Evolutionary conservation across 179 eudicot species (phyloP), one percentile per base, ranked within the genome.

Genomic region (Dionaea muscipula): DNA sequence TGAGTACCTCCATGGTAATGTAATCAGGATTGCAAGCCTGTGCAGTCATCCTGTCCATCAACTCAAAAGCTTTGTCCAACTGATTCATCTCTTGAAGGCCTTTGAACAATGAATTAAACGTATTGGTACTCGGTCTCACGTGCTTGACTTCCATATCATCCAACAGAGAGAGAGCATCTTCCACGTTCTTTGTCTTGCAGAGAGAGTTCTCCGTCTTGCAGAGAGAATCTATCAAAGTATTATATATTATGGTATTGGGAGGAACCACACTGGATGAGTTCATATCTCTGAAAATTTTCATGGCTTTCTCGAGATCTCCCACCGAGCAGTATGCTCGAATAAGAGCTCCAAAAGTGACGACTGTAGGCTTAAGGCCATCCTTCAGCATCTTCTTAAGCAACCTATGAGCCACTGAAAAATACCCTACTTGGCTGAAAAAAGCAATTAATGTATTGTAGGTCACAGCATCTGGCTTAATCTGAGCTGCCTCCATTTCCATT

Each of bases 11-110:
- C 82, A 91, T 66, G 27, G 98, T 84, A 36, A 86, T 64, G 57
- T 73, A 78, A 58, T 90, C 88, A 39, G 95, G 97, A 66, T 59
- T 59, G 70, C 91, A 84, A 43, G 68, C 82, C 25, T 68, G 62
- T 57, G 79, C 69, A 22, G 59, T 69, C 98, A 91, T 91, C 58
- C 67, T 76, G 48, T 84, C 84, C 96, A 91, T 91, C 27, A 78
- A 70, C 60, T 77, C 70, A 17, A 82, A 57, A 46, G 91, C 93
- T 62, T 74, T 76, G 23, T 76, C 79, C 23, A 79, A 61, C 70
- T 59, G 49, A 59, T 84, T 77, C 59, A 61, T 73, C 22, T 78
- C 83, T 54, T 63, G 45, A 28, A 87, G 75, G 33, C 80, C 88
- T 70, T 77, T 80, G 18, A 87, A 76, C 59, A 91, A 54, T 27